Percentiles rank a stretch among this genome's conserved stretches.
phyloP scores from a whole-genome alignment of 805 yeast species.

The Candida railenensis region DNA sequence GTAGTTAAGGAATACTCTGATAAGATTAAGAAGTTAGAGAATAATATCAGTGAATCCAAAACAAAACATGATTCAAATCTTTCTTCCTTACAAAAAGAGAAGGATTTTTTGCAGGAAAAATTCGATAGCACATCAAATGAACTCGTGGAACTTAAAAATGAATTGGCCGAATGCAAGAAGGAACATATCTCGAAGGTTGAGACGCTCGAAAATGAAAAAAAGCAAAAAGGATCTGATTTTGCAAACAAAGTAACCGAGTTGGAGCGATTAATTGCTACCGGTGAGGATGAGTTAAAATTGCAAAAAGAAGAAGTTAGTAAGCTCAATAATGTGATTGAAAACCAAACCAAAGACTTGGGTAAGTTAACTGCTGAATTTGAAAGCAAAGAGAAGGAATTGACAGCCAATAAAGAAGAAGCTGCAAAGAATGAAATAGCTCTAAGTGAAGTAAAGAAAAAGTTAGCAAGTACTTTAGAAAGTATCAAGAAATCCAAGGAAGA shows the following conservation, averaged over 20 bases:
- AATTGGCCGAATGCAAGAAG: neutral
- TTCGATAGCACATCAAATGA: neutral
- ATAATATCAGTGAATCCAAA: constrained; percentile 16
- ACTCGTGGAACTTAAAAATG: neutral
- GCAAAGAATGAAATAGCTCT: neutral
- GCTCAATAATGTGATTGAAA: neutral
- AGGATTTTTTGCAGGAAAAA: constrained; percentile 1
- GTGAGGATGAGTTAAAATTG: neutral
- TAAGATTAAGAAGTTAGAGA: constrained; percentile 45
- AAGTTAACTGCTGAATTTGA: neutral
- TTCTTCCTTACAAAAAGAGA: constrained; percentile 5
- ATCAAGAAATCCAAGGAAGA: neutral
- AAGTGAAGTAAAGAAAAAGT: neutral
- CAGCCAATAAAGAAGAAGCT: neutral
- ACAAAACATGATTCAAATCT: constrained; percentile 11
- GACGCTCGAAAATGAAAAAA: neutral
- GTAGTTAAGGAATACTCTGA: constrained; percentile 48
- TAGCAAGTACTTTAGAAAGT: neutral
- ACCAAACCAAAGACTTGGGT: neutral
- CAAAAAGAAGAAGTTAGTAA: neutral
- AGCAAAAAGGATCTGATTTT: neutral
- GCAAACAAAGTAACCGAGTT: constrained; percentile 4
- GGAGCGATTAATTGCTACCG: neutral
- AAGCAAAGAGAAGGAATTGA: neutral
- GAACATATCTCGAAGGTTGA: neutral